Percentiles rank a stretch among this genome's conserved stretches.
phyloP scores from a whole-genome alignment of 768 basidiomycete genomes.

The Crassisporium funariophilum region DNA sequence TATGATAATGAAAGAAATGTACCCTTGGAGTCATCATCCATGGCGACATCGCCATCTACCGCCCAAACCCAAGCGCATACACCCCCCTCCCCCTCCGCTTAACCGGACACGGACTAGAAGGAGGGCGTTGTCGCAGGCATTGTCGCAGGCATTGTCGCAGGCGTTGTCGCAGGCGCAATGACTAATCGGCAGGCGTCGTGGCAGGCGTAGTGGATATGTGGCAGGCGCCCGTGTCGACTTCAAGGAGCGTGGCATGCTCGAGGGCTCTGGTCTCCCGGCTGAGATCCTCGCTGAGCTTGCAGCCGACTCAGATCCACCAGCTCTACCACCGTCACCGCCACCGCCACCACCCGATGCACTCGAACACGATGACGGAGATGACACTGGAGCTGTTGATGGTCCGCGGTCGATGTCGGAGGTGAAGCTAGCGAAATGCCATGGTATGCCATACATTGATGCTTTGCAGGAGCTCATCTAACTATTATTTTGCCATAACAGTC shows the following conservation, averaged over 20 bases:
- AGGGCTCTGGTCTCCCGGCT: not conserved
- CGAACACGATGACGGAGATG: not conserved
- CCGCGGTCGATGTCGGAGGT: not conserved
- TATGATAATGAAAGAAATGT: no score
- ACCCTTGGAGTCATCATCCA: no score
- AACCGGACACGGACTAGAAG: no score
- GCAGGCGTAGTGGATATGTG: no score
- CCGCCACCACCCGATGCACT: not conserved
- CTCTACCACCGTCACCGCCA: not conserved
- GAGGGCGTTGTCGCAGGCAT: no score
- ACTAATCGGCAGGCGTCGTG: no score
- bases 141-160: no score
- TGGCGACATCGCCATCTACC: no score
- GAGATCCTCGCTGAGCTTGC: not conserved
- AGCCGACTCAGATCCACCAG: not conserved
- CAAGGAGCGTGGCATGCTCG: conserved; percentile 21
- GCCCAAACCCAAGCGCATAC: no score
- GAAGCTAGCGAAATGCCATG: not conserved
- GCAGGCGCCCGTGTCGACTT: conserved; percentile 18
- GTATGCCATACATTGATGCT: not conserved
- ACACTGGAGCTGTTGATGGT: not conserved
- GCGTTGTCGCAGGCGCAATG: no score
- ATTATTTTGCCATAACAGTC: not conserved
- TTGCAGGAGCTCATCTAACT: not conserved
- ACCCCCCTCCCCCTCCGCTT: no score